Evolutionary conservation across 129 eudicot genomes (phyloP).

Genomic region (Ambrosia artemisiifolia): DNA sequence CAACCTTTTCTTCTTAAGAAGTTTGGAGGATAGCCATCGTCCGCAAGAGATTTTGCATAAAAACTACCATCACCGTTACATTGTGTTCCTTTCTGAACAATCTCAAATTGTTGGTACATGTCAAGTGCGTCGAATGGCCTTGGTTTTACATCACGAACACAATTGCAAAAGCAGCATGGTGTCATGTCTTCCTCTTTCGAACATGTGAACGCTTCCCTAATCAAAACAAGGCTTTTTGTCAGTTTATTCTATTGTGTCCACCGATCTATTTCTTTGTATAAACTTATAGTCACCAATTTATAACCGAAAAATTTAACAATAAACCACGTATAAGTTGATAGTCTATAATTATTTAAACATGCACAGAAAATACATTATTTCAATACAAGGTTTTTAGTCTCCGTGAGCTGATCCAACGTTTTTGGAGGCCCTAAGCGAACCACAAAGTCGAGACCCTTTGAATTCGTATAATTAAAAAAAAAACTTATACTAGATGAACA

Average conservation of each 20-base stretch:
- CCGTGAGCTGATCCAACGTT: no score
- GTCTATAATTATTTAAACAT: no score
- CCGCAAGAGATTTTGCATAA: slow-evolving; percentile 41
- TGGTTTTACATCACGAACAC: slow-evolving; percentile 50
- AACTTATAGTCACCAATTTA: no score
- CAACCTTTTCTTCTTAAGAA: slow-evolving; percentile 56
- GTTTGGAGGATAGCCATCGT: slow-evolving; percentile 58
- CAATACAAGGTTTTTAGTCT: no score
- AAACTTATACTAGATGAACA: no score
- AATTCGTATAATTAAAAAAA: no score
- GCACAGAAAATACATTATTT: no score
- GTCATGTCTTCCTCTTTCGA: slow-evolving; percentile 65
- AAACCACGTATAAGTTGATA: no score
- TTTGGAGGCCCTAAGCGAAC: no score
- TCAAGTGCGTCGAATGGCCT: slow-evolving; percentile 51
- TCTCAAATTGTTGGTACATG: slow-evolving; percentile 56
- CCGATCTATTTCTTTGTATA: no score
- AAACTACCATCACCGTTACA: slow-evolving; percentile 36
- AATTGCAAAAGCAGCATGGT: slow-evolving; percentile 42
- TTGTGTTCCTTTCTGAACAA: not conserved
- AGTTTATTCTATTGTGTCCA: not conserved
- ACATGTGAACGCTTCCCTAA: slow-evolving; percentile 55
- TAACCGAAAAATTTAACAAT: no score
- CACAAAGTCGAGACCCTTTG: no score
- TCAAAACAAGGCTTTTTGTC: not conserved